These are phyloP conservation scores for Phytophthora colocasiae DNA, from an alignment of 352 stramenopile genomes.

Conservation along the genomic window DNA sequence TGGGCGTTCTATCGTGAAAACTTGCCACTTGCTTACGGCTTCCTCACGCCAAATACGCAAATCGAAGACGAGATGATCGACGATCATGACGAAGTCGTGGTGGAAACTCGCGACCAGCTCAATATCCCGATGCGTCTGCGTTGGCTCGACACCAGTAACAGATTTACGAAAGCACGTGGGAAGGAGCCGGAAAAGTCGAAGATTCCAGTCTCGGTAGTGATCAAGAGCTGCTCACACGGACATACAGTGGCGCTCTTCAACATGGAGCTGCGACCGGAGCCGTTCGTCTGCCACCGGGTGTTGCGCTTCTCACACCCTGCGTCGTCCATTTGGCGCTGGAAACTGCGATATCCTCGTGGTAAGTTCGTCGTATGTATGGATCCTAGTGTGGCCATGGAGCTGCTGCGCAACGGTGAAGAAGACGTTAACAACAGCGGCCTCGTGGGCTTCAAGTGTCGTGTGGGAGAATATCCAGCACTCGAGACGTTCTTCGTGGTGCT, in stretches of 20 bases:
- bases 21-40: slow-evolving; percentile 63
- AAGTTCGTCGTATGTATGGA: slow-evolving; percentile 81
- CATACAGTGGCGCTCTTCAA: slow-evolving; percentile 92
- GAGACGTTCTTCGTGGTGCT: slow-evolving; percentile 92
- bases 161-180: neutral
- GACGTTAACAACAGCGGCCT: slow-evolving; percentile 20
- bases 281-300: slow-evolving; percentile 89
- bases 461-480: slow-evolving; percentile 83
- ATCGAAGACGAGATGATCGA: slow-evolving; percentile 96
- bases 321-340: slow-evolving; percentile 69
- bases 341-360: slow-evolving; percentile 46
- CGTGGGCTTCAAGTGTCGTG: slow-evolving; percentile 85
- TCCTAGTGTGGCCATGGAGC: slow-evolving; percentile 66
- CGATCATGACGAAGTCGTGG: slow-evolving; percentile 82
- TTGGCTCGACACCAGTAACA: slow-evolving; percentile 59
- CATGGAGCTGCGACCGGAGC: slow-evolving; percentile 74
- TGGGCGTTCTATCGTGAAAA: slow-evolving; percentile 84
- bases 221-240: slow-evolving; percentile 89
- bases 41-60: slow-evolving; percentile 18
- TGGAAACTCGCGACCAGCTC: slow-evolving; percentile 87
- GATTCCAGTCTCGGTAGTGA: slow-evolving; percentile 70
- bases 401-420: slow-evolving; percentile 27
- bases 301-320: slow-evolving; percentile 70
- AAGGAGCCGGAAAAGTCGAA: slow-evolving; percentile 3
- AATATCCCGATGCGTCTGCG: slow-evolving; percentile 89